These are phyloP conservation scores for cucumber (Cucumis sativus) DNA, from an alignment of 306 rosid genomes.

Conservation along the genomic window Cucumber_9930_V3 NC_026658.2:5545001-5545500, in stretches of 20 bases:
- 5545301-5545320: conserved; percentile 79
- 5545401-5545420: conserved; percentile 68
- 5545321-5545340: conserved; percentile 74
- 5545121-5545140: conserved; percentile 18
- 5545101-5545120: conserved; percentile 69
- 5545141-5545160: conserved; percentile 2
- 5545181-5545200: neutral
- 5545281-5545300: conserved; percentile 4
- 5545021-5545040: conserved; percentile 55
- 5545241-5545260: neutral
- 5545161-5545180: neutral
- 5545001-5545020: neutral
- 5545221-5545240: neutral
- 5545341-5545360: conserved; percentile 53
- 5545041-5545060: conserved; percentile 84
- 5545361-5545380: conserved; percentile 75
- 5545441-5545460: conserved; percentile 39
- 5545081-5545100: conserved; percentile 72
- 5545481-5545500: conserved; percentile 83
- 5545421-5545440: conserved; percentile 53
- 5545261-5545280: neutral
- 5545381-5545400: conserved; percentile 79
- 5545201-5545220: neutral
- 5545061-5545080: conserved; percentile 85
- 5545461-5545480: conserved; percentile 52